phyloP scores from a whole-genome alignment of 371 early-diverging fungal species.

The Mortierella sp. region DNA sequence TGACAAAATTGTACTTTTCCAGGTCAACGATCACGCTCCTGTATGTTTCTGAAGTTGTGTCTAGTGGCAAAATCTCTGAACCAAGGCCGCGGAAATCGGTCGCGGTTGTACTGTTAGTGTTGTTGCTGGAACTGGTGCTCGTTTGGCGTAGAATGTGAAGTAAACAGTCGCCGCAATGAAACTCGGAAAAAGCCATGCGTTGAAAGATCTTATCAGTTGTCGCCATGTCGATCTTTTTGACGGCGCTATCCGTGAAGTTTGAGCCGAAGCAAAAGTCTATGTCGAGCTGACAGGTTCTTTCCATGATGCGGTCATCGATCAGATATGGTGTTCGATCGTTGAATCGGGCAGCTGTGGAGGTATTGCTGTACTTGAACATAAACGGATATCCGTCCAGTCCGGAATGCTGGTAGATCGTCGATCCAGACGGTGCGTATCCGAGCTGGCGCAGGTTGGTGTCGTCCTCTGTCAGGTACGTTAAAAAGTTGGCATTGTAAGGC shows the following conservation, averaged over 20 bases:
- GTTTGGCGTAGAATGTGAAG: constrained; percentile 42
- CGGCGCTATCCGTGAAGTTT: constrained; percentile 5
- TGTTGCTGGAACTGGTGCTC: background rate
- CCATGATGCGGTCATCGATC: background rate
- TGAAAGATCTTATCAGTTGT: constrained; percentile 22
- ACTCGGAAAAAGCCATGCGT: constrained; percentile 32
- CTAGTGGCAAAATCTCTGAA: constrained; percentile 26
- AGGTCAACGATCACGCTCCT: constrained; percentile 20
- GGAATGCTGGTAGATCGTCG: constrained; percentile 18
- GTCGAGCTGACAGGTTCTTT: constrained; percentile 21
- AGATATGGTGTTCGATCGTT: background rate
- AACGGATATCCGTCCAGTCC: constrained; percentile 45
- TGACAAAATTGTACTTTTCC: constrained; percentile 42
- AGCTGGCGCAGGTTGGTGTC: background rate
- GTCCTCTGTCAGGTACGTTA: background rate
- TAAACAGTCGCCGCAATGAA: constrained; percentile 48
- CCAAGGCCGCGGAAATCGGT: constrained; percentile 11
- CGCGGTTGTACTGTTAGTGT: background rate
- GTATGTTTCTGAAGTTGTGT: constrained; percentile 11
- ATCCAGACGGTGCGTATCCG: constrained; percentile 8
- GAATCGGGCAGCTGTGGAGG: background rate
- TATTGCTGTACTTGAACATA: constrained; percentile 15
- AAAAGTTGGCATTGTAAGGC: constrained; percentile 4
- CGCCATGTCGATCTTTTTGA: constrained; percentile 2
- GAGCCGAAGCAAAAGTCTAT: constrained; percentile 28